phyloP scores from a whole-genome alignment of 495 filamentous ascomycete species.

The Amphirosellinia nigrospora region DNA sequence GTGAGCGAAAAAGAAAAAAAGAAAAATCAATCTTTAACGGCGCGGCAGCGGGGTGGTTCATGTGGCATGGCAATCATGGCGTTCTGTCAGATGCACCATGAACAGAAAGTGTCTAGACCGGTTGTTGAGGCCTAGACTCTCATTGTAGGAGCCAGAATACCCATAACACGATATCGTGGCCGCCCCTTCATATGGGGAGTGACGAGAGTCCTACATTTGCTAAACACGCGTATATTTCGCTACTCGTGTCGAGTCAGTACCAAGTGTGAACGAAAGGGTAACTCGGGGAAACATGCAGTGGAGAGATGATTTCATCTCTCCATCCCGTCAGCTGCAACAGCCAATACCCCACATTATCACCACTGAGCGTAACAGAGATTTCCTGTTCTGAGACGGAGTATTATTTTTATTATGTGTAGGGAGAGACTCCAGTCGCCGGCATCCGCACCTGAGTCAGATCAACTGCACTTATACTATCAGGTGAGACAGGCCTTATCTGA shows the following conservation, averaged over 20 bases:
- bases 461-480: background rate
- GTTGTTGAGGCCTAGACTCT: background rate
- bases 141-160: background rate
- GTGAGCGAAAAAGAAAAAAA: constrained; percentile 16
- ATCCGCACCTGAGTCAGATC: constrained; percentile 11
- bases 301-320: background rate
- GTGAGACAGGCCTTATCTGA: constrained; percentile 2
- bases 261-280: background rate
- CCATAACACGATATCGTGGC: background rate
- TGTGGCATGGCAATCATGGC: constrained; percentile 2
- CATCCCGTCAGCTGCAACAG: background rate
- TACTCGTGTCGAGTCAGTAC: background rate
- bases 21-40: constrained; percentile 5
- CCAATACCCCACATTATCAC: background rate
- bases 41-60: constrained; percentile 6
- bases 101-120: background rate
- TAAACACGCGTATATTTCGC: background rate
- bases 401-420: background rate
- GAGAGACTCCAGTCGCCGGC: background rate
- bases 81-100: constrained; percentile 16
- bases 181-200: background rate
- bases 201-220: background rate
- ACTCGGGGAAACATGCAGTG: background rate
- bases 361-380: background rate
- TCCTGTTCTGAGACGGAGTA: background rate